phyloP scores from a whole-genome alignment of 306 rosid species.

The Vigna nakashimae region DNA sequence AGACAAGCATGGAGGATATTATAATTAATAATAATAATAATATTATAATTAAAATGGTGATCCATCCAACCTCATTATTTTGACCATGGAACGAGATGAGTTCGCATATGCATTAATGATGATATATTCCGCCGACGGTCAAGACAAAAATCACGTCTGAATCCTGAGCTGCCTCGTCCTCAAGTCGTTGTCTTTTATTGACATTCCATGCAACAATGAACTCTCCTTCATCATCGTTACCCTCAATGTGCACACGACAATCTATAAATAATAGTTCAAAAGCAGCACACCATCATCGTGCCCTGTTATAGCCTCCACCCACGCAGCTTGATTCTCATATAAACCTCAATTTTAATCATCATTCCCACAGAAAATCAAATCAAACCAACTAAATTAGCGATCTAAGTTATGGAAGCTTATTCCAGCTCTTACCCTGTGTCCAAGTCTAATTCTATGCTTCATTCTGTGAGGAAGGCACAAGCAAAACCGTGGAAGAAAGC shows the following conservation, averaged over 20 bases:
- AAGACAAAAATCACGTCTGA: conserved; percentile 50
- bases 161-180: conserved; percentile 39
- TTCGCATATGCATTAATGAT: neutral
- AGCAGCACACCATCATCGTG: neutral
- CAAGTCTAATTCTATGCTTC: conserved; percentile 46
- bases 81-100: conserved; percentile 41
- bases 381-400: neutral
- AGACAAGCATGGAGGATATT: neutral
- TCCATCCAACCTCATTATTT: conserved; percentile 26
- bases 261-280: conserved; percentile 49
- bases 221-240: neutral
- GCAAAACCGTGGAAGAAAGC: conserved; percentile 68
- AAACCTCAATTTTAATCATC: neutral
- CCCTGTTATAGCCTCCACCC: neutral
- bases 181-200: conserved; percentile 49
- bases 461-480: conserved; percentile 54
- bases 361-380: neutral
- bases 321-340: too few relatives aligned
- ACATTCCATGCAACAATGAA: conserved; percentile 15
- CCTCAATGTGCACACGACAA: neutral
- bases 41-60: neutral
- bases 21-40: neutral
- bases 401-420: conserved; percentile 53
- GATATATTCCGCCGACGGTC: conserved; percentile 61
- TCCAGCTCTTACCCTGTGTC: conserved; percentile 49